A percentile compares a stretch with the other conserved stretches of the same genome.
Evolutionary conservation across 176 grass and related monocot species (phyloP).

Genomic region (Carex kokanica): DNA sequence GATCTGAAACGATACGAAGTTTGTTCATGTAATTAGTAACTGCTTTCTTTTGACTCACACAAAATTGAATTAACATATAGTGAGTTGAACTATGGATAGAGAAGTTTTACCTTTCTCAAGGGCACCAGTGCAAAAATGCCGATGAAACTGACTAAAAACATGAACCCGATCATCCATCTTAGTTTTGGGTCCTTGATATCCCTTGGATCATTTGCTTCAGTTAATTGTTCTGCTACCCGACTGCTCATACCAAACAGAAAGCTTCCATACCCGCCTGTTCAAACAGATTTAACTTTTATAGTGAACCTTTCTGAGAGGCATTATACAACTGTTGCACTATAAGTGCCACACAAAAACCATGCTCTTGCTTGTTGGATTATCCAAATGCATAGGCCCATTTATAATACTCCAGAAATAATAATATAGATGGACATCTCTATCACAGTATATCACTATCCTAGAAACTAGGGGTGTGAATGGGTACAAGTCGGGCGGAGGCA

Average conservation of each 20-base stretch:
- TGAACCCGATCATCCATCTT: conserved; percentile 88
- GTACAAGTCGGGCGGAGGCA: accelerated
- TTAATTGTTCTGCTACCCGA: conserved; percentile 61
- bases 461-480: no score
- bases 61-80: not conserved
- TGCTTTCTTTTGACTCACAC: not conserved
- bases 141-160: conserved; percentile 86
- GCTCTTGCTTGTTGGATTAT: not conserved
- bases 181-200: conserved; percentile 77
- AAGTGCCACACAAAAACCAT: conserved; percentile 9
- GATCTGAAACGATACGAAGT: conserved; percentile 36
- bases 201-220: conserved; percentile 53
- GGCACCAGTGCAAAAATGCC: conserved; percentile 78
- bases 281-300: conserved; percentile 14
- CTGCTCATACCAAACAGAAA: conserved; percentile 85
- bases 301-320: not conserved
- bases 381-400: not conserved
- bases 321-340: not conserved
- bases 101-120: conserved; percentile 66
- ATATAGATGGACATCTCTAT: not conserved
- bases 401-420: not conserved
- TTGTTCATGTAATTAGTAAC: not conserved
- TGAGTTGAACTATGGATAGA: not conserved
- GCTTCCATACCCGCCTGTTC: conserved; percentile 74
- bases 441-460: no score